phyloP scores from a whole-genome alignment of 2,329 filamentous ascomycete species.

The Aspergillus flavus region DNA sequence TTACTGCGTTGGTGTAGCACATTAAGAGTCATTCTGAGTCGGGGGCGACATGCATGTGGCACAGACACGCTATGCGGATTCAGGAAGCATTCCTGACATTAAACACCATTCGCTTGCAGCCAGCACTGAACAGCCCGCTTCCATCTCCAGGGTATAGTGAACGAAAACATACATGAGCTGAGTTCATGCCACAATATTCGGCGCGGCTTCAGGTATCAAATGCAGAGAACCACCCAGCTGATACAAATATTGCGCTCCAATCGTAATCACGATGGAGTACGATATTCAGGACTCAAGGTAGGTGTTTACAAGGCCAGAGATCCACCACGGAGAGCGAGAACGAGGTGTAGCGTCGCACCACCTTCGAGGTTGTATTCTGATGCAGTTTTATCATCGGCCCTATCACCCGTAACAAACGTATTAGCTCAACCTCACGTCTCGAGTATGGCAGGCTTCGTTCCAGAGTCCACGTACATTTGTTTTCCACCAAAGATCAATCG shows the following conservation, averaged over 20 bases:
- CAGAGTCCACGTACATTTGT: conserved; percentile 74
- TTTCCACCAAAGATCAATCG: conserved; percentile 95
- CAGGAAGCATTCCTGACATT: conserved; percentile 6
- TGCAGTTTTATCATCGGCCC: conserved; percentile 94
- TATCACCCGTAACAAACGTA: conserved; percentile 41
- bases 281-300: neutral
- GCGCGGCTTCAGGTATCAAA: neutral
- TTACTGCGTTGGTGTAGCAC: conserved; percentile 12
- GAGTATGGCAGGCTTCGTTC: neutral
- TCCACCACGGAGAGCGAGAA: conserved; percentile 89
- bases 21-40: neutral
- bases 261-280: neutral
- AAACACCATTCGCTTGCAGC: neutral
- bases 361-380: conserved; percentile 87
- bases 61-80: neutral
- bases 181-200: neutral
- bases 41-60: neutral
- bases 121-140: neutral
- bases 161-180: neutral
- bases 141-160: neutral
- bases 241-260: neutral
- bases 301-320: conserved; percentile 16
- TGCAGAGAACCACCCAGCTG: neutral
- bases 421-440: neutral
- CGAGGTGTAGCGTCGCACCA: conserved; percentile 90